These are phyloP conservation scores for Tricholoma terreum DNA, from an alignment of 768 basidiomycete genomes.

Conservation along the genomic window DNA sequence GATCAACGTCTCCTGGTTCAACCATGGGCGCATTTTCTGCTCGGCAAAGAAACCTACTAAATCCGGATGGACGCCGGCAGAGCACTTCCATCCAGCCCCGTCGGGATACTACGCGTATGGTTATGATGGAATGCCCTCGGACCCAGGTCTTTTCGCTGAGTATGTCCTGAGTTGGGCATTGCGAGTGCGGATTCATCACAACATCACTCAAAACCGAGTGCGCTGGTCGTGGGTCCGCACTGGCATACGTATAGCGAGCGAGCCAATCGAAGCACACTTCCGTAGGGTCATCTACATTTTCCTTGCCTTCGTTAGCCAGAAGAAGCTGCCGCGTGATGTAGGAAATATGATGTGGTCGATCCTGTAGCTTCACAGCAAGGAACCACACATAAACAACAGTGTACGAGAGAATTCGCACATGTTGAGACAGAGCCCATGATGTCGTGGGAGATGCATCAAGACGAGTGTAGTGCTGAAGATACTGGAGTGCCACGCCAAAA, in stretches of 20 bases:
- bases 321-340: slow-evolving; percentile 87
- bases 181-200: slow-evolving; percentile 55
- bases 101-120: slow-evolving; percentile 68
- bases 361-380: slow-evolving; percentile 76
- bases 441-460: slow-evolving; percentile 51
- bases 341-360: slow-evolving; percentile 76
- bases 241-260: slow-evolving; percentile 89
- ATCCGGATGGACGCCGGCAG: slow-evolving; percentile 85
- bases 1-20: slow-evolving; percentile 78
- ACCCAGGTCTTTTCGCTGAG: slow-evolving; percentile 78
- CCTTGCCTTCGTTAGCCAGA: slow-evolving; percentile 75
- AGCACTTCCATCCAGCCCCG: slow-evolving; percentile 88
- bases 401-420: slow-evolving; percentile 86
- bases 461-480: slow-evolving; percentile 87
- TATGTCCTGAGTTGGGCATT: slow-evolving; percentile 35
- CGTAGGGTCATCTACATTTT: slow-evolving; percentile 79
- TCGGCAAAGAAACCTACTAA: slow-evolving; percentile 78
- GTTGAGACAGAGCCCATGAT: slow-evolving; percentile 87
- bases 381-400: slow-evolving; percentile 95
- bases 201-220: slow-evolving; percentile 76
- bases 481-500: slow-evolving; percentile 91
- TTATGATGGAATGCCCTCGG: slow-evolving; percentile 79
- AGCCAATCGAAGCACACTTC: slow-evolving; percentile 99
- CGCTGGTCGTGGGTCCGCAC: slow-evolving; percentile 88
- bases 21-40: slow-evolving; percentile 88